These are phyloP conservation scores for Cercospora sesami DNA, from an alignment of 2,329 filamentous ascomycete species.

Conservation along the genomic window DNA sequence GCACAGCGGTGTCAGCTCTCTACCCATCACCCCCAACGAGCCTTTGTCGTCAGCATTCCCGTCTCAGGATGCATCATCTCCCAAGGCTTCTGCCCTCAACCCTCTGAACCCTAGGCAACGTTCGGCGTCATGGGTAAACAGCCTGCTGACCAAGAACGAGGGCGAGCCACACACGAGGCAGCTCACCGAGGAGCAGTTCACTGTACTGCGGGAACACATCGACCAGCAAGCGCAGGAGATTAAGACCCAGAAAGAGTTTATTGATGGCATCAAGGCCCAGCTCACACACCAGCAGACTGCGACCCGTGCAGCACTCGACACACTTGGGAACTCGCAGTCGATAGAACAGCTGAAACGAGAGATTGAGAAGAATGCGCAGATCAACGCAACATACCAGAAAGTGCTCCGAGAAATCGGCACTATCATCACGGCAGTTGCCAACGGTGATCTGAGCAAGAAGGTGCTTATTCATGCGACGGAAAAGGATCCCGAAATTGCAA, in stretches of 20 bases:
- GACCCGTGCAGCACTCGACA: constrained; percentile 77
- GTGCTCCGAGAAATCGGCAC: constrained; percentile 94
- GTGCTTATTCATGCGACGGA: constrained; percentile 93
- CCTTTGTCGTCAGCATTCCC: constrained; percentile 56
- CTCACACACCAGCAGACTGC: constrained; percentile 81
- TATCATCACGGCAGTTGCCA: constrained; percentile 93
- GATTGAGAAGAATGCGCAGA: constrained; percentile 94
- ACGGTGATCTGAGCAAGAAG: constrained; percentile 94
- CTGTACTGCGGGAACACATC: constrained; percentile 83
- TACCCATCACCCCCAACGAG: constrained; percentile 83
- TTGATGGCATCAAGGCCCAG: constrained; percentile 81
- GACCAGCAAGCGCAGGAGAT: constrained; percentile 92
- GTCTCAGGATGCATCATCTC: constrained; percentile 51
- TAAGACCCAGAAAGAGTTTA: constrained; percentile 80
- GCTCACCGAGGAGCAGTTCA: constrained; percentile 78
- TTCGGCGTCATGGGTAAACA: constrained; percentile 50
- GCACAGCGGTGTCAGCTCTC: constrained; percentile 45
- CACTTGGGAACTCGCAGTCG: constrained; percentile 79
- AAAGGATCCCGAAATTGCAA: constrained; percentile 97
- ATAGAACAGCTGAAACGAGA: constrained; percentile 89
- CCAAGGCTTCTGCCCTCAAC: constrained; percentile 30
- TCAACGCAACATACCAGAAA: constrained; percentile 98
- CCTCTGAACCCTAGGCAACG: constrained; percentile 34
- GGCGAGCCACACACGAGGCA: constrained; percentile 51
- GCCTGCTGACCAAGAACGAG: constrained; percentile 57